phyloP scores from a whole-genome alignment of 2,329 filamentous ascomycete species.

The Westerdykella ornata region DNA sequence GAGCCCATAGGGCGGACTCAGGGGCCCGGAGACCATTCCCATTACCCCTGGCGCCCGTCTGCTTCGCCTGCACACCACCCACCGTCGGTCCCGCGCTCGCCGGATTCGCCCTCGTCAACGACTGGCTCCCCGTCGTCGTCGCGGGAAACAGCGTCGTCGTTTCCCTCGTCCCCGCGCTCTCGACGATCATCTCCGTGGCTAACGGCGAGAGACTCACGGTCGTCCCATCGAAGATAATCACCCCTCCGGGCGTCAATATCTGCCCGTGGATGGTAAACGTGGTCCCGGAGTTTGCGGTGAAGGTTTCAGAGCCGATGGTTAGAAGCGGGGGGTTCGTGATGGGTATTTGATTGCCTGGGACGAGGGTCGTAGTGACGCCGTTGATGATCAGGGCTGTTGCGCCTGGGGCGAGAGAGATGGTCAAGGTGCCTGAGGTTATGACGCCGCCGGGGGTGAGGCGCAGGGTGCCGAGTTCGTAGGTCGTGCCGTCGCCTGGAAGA shows the following conservation, averaged over 20 bases:
- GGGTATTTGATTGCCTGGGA: constrained; percentile 13
- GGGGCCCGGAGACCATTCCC: no score
- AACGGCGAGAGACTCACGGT: constrained; percentile 30
- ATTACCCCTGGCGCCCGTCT: no score
- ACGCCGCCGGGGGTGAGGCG: constrained; percentile 37
- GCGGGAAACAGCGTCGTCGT: constrained; percentile 37
- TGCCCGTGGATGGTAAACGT: constrained; percentile 36
- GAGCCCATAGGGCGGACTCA: no score
- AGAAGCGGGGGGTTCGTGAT: constrained; percentile 27
- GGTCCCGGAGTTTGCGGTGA: constrained; percentile 21
- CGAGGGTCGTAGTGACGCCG: constrained; percentile 26
- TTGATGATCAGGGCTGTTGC: constrained; percentile 29
- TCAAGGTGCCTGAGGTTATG: constrained; percentile 22
- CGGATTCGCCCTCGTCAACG: no score
- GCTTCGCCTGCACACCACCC: no score
- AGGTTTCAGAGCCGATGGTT: constrained; percentile 27
- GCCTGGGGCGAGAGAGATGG: constrained; percentile 25
- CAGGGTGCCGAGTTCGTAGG: constrained; percentile 33
- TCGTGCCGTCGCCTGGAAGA: constrained; percentile 27
- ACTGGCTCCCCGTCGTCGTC: constrained; percentile 19
- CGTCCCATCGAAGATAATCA: constrained; percentile 16
- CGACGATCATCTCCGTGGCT: constrained; percentile 35
- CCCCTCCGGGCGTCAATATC: constrained; percentile 22
- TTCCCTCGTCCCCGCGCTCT: constrained; percentile 27
- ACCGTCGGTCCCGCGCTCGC: no score